Evolutionary conservation across 768 basidiomycete species (phyloP).

Genomic region (Mycena metata): DNA sequence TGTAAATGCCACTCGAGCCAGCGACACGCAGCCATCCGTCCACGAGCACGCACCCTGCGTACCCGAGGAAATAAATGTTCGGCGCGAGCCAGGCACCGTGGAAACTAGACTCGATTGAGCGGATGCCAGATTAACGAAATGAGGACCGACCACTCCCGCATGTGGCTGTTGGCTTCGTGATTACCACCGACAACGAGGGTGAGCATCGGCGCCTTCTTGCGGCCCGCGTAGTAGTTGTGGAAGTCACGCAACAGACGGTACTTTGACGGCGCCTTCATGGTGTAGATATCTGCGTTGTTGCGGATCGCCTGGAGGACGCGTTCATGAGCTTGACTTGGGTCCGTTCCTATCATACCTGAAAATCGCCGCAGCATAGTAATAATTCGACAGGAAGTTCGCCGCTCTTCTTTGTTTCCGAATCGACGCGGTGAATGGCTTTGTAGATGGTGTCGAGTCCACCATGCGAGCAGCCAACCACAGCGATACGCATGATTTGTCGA

Average conservation of each 20-base stretch:
- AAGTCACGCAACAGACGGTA: slow-evolving; percentile 77
- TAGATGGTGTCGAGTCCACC: slow-evolving; percentile 78
- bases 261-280: slow-evolving; percentile 80
- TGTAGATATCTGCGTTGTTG: slow-evolving; percentile 62
- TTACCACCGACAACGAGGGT: slow-evolving; percentile 35
- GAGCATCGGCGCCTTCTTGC: slow-evolving; percentile 66
- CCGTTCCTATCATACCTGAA: slow-evolving; percentile 58
- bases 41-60: slow-evolving; percentile 89
- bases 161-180: slow-evolving; percentile 28
- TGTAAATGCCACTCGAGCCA: slow-evolving; percentile 95
- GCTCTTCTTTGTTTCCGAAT: slow-evolving; percentile 54
- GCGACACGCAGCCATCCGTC: slow-evolving; percentile 87
- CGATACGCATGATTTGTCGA: slow-evolving; percentile 52
- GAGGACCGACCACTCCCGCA: slow-evolving; percentile 30
- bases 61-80: slow-evolving; percentile 96
- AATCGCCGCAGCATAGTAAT: slow-evolving; percentile 82
- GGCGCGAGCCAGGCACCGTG: slow-evolving; percentile 98
- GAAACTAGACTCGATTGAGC: slow-evolving; percentile 64
- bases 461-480: slow-evolving; percentile 83
- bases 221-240: slow-evolving; percentile 78
- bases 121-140: too few species aligned
- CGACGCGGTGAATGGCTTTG: slow-evolving; percentile 62
- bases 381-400: slow-evolving; percentile 59
- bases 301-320: slow-evolving; percentile 21
- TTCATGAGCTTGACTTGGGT: slow-evolving; percentile 9